Base-by-base conservation (phyloP, 768 basidiomycete species). In the Russula olivacea region DNA sequence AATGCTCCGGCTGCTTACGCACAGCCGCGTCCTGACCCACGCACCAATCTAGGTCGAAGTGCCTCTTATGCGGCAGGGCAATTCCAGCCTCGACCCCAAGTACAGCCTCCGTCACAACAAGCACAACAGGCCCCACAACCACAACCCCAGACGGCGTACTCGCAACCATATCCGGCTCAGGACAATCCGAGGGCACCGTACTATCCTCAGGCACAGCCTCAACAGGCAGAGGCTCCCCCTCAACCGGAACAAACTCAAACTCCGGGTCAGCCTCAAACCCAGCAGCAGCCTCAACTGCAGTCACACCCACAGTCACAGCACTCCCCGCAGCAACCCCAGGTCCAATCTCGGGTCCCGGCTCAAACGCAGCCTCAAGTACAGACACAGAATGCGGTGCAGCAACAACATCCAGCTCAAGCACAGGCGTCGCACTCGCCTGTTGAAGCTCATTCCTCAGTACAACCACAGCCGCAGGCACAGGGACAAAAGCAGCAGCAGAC, bases 401-500 rank as follows among this genome's bases (percentile, higher is more conserved):
- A 56, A 40, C 61, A 75, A 41, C 53, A 32, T 2, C 66, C 58
- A 15, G 53, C 55, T 9, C 72, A 76, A 47, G 51, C 64, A 6
- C 59, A 63, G 19, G 25, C 59, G 8, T 21, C 38, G 2, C 72
- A 75, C 45, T 21, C 67, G 11, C 74, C 76, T 50, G 51, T 62
- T 8, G 78, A 77, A 58, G 56, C 68, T 10, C 74, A 67, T 49
- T 21, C 63, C 19, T 68, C 63, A 10, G 50, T n/a, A 40, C 19
- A 66, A 41, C 58, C 68, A 23, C 67, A 69, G 19, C 34, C 57
- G 2, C 72, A 71, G 58, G 14, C 57, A 3, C 72, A 71, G 56
- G 78, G 80, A 21, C 82, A 83, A 17, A 80, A 71, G 28, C 38
- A 38, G 38, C 60, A 70, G 7, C 67, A 66, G 40, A 66, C 45